Base-by-base conservation (phyloP, 2,329 filamentous ascomycete genomes). In the Colletotrichum tofieldiae region DNA sequence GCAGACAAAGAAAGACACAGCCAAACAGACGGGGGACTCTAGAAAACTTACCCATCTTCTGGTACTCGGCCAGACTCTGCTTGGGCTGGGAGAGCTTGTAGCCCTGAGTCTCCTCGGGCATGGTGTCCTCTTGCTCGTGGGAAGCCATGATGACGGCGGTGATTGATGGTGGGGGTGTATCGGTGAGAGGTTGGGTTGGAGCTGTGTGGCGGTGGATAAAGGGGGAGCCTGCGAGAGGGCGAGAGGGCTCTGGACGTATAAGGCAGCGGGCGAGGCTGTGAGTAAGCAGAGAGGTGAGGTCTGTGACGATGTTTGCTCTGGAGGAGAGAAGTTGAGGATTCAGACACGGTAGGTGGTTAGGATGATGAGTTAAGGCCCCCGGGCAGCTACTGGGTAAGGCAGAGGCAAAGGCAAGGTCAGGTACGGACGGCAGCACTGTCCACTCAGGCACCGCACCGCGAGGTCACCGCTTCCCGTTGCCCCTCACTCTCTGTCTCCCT, bases 71-170 rank as follows among this genome's bases (percentile, higher is more conserved):
- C 80, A 99, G 89, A 78, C 94, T 97, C 90, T 98, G 98, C 92
- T 98, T 98, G 75, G 89, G 89, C 90, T 98, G 94, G 77, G 94
- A 95, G 81, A 98, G 93, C 91, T 97, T 98, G 92, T 98, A 98
- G 82, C 96, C 96, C 86, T 95, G 92, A 76, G 95, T 98, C 86
- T 93, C 90, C 86, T 96, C 93, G 75, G 94, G 93, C 83, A 93
- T 88, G 77, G 96, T 91, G 80, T 98, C 96, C 74, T 98, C 94
- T 72, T 72, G 69, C 76, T 92, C 87, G 80, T 90, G 86, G 78
- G 91, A 89, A 77, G 91, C 87, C 92, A 94, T 94, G 78, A 78
- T 87, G 83, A 51, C 32, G 59, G 14, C 23, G 59, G 77, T 39
- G 59, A 20, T 39, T 39, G 59, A 77, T 72, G 69, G 55, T 71